Evolutionary conservation across 1,284 basidiomycete species (phyloP).

Genomic region (Tilletia walkeri): DNA sequence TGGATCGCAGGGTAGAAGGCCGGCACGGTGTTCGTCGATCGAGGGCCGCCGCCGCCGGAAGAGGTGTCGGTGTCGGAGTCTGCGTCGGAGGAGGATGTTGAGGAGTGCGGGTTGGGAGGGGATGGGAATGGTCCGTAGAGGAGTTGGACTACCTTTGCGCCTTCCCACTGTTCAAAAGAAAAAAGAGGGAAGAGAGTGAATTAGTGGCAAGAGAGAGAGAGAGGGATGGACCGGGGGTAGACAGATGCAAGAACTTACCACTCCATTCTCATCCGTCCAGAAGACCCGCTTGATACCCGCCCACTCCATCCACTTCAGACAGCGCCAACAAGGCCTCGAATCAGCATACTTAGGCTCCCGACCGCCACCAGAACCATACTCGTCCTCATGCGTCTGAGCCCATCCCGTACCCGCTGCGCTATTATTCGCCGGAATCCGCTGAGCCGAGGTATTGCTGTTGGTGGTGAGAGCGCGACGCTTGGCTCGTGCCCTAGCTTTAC

Average conservation of each 20-base stretch:
- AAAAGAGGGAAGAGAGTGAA: background rate
- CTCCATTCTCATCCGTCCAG: conserved; percentile 27
- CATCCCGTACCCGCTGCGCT: too few species aligned
- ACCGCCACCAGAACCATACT: background rate
- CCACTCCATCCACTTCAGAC: conserved; percentile 34
- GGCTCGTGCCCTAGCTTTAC: conserved; percentile 29
- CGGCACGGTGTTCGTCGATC: background rate
- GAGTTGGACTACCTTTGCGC: conserved; percentile 26
- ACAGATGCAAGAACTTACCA: background rate
- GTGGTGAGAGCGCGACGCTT: conserved; percentile 20
- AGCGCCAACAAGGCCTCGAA: conserved; percentile 31
- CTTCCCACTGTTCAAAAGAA: conserved; percentile 21
- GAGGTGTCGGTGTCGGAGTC: conserved; percentile 9
- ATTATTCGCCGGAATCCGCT: background rate
- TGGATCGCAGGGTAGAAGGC: conserved; percentile 23
- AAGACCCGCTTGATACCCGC: conserved; percentile 32
- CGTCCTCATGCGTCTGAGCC: background rate
- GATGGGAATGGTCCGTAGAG: conserved; percentile 22
- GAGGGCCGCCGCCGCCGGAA: background rate
- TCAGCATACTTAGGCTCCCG: conserved; percentile 26
- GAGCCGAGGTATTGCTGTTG: background rate
- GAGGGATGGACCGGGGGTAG: background rate
- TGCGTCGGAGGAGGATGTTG: background rate
- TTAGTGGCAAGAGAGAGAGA: too few species aligned
- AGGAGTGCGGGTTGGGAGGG: background rate